Percentiles rank a stretch among this genome's conserved stretches.
These are phyloP conservation scores for Gastrolobium bilobum DNA, from an alignment of 306 rosid genomes.

Conservation along the genomic window DNA sequence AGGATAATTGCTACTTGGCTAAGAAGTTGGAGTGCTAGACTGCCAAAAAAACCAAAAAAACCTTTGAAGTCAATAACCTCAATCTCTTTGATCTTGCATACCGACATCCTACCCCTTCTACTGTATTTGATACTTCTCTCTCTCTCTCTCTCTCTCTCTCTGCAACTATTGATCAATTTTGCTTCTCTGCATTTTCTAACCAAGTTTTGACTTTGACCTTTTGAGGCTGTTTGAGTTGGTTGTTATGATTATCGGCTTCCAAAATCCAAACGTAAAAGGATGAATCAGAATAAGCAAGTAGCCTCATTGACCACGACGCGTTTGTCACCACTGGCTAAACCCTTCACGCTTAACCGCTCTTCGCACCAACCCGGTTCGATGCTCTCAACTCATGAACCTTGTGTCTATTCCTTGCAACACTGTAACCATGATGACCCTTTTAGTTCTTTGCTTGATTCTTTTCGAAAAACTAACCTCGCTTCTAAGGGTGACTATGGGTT, in stretches of 20 bases:
- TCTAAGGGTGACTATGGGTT: constrained; percentile 38
- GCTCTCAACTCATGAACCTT: constrained; percentile 25
- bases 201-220: not conserved
- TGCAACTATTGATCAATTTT: too few species aligned
- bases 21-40: constrained; percentile 12
- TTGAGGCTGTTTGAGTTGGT: not conserved
- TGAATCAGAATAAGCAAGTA: constrained; percentile 44
- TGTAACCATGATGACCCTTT: constrained; percentile 49
- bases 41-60: not conserved
- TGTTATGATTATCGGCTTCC: not conserved
- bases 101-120: not conserved
- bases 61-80: constrained; percentile 16
- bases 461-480: constrained; percentile 44
- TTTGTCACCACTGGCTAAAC: constrained; percentile 74
- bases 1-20: not conserved
- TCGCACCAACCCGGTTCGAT: constrained; percentile 42
- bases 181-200: not conserved
- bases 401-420: constrained; percentile 23
- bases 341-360: constrained; percentile 60
- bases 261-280: constrained; percentile 31
- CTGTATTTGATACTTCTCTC: not conserved
- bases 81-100: not conserved
- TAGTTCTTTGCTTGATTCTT: constrained; percentile 53
- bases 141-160: not conserved
- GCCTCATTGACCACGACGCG: constrained; percentile 52